phyloP scores from a whole-genome alignment of 73 alveolate species.

The Effrenium voratum region DNA sequence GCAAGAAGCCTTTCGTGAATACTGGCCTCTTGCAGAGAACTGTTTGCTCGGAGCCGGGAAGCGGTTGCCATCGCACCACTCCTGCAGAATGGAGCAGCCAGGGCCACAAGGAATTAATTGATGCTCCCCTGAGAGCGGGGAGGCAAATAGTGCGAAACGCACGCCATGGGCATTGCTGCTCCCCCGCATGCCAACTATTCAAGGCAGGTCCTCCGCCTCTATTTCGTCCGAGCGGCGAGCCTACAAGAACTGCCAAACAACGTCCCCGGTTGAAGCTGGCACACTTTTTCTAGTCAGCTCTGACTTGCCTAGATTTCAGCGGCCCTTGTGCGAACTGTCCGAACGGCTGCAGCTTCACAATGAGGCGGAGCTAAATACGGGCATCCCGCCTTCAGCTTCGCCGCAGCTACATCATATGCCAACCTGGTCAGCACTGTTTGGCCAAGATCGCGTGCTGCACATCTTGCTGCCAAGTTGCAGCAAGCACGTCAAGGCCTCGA shows the following conservation, averaged over 20 bases:
- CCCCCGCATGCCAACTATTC: too few species aligned
- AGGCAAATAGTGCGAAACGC: too few species aligned
- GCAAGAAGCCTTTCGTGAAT: neutral
- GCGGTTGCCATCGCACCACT: slow-evolving; percentile 33
- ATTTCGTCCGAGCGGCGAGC: neutral
- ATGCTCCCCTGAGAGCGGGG: neutral
- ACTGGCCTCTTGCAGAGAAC: slow-evolving; percentile 3
- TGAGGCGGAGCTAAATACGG: too few species aligned
- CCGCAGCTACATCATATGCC: neutral
- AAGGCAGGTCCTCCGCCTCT: neutral
- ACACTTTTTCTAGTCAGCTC: too few species aligned
- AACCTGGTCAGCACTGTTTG: neutral
- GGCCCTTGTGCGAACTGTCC: too few species aligned
- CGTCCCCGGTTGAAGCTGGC: too few species aligned
- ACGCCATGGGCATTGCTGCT: neutral
- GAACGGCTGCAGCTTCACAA: too few species aligned
- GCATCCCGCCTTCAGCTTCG: neutral
- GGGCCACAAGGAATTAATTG: neutral
- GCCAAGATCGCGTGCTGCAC: neutral
- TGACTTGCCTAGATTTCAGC: too few species aligned
- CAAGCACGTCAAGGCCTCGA: slow-evolving; percentile 13
- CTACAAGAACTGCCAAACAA: neutral
- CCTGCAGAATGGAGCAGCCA: neutral
- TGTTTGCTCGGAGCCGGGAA: slow-evolving; percentile 5
- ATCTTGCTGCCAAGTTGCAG: slow-evolving; percentile 3